phyloP scores from a whole-genome alignment of 345 rosid genomes.

The Anastatica hierochuntica region DNA sequence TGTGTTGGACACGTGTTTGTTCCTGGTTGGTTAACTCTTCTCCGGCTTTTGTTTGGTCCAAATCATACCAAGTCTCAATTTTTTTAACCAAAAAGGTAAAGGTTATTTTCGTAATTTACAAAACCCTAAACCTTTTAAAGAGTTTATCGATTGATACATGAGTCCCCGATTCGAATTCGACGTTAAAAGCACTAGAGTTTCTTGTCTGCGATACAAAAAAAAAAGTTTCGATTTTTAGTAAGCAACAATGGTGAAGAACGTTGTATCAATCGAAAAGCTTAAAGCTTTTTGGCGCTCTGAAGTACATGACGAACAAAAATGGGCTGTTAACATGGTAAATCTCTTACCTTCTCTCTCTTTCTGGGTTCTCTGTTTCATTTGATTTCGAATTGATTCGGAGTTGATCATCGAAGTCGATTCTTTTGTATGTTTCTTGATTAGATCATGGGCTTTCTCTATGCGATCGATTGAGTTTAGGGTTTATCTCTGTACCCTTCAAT shows the following conservation, averaged over 20 bases:
- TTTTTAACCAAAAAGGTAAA: neutral
- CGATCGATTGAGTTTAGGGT: neutral
- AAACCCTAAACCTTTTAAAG: conserved; percentile 2
- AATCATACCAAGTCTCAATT: neutral
- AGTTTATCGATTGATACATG: neutral
- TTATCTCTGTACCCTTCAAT: too few relatives aligned
- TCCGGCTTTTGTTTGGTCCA: neutral
- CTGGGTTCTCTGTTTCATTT: neutral
- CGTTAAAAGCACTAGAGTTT: conserved; percentile 1
- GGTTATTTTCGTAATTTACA: conserved; percentile 18
- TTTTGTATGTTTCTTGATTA: neutral
- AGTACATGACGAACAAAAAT: conserved; percentile 59
- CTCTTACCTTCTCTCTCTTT: neutral
- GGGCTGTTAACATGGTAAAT: conserved; percentile 59
- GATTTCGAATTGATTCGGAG: neutral
- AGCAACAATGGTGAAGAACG: conserved; percentile 40
- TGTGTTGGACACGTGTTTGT: conserved; percentile 24
- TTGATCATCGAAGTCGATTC: neutral
- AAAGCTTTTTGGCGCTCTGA: conserved; percentile 57
- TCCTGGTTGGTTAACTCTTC: neutral
- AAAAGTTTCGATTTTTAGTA: neutral
- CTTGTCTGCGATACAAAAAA: neutral
- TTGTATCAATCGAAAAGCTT: conserved; percentile 39
- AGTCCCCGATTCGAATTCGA: conserved; percentile 6
- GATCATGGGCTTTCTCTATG: neutral